Base-by-base conservation (phyloP, 2,329 filamentous ascomycete species). In the Aschersonia sp. region DNA sequence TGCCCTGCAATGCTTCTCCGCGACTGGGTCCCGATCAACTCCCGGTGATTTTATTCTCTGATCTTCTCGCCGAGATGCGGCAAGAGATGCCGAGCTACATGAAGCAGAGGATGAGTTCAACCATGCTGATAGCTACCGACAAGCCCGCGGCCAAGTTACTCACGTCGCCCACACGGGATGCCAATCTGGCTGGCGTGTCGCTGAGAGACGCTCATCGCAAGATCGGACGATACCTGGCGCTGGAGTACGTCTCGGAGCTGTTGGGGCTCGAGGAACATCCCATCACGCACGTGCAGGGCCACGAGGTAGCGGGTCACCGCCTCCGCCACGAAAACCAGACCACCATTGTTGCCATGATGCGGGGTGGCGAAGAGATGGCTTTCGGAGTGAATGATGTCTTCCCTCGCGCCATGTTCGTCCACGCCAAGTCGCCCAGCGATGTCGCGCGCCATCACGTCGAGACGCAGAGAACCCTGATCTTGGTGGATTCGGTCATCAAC, bases 401-500 rank as follows among this genome's bases (percentile, higher is more conserved):
- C 5, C 72, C 71, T 0, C 49, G 48, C 0, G 74, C 76, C 4
- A 67, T 63, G 55, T 77, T 79, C 46, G 44, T 77, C 1, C 75
- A 79, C 47, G 65, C 65, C 2, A 56, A 53, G 1, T 5, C 45
- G 4, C 59, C 67, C 0, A 47, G 56, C 0, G 69, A 80, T 37
- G 52, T 81, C 41, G 59, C 59, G 43, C 2, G 32, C 0, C 41
- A 67, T 1, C 68, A 76, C 53, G 9, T 81, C 0, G 6, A 59
- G 1, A 59, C 54, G 2, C 57, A 61, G 43, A 45, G 49, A 11
- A 71, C 62, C 0, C 55, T 80, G 1, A 52, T 82, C 1, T 57
- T 82, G 4, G 75, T 81, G 1, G 79, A 81, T 55, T 77, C 72
- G 0, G 76, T 81, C 1, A 59, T 81, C n/a, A 79, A 82, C 51